These are phyloP conservation scores for Trichothecium sympodiale DNA, from an alignment of 2,329 filamentous ascomycete genomes.

Conservation along the genomic window DNA sequence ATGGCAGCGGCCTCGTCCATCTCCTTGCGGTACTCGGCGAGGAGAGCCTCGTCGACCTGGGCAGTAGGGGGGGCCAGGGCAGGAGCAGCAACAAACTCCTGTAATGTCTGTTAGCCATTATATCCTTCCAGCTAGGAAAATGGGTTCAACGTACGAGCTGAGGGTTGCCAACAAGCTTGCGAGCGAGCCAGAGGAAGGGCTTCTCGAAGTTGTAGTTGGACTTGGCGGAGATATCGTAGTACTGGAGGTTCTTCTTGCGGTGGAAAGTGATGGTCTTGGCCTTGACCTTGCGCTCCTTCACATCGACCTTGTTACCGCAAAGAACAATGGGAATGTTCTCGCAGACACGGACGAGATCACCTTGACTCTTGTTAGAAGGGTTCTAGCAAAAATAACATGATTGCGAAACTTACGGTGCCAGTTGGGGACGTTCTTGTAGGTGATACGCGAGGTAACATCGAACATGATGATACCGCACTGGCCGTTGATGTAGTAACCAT, in stretches of 20 bases:
- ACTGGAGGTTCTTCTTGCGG: slow-evolving; percentile 99
- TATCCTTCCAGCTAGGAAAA: background rate
- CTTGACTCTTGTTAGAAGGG: slow-evolving; percentile 31
- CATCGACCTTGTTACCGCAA: slow-evolving; percentile 98
- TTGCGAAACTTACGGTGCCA: slow-evolving; percentile 78
- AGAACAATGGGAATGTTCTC: slow-evolving; percentile 99
- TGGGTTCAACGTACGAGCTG: slow-evolving; percentile 11
- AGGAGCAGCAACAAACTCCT: slow-evolving; percentile 95
- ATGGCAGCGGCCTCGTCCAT: slow-evolving; percentile 69
- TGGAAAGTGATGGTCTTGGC: slow-evolving; percentile 99
- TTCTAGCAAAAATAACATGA: background rate
- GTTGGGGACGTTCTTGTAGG: slow-evolving; percentile 99
- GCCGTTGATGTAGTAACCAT: slow-evolving; percentile 99
- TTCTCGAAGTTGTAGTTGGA: slow-evolving; percentile 99
- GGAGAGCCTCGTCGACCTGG: slow-evolving; percentile 71
- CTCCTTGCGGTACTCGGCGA: slow-evolving; percentile 77
- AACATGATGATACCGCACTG: slow-evolving; percentile 99
- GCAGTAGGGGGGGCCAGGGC: slow-evolving; percentile 92
- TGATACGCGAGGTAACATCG: slow-evolving; percentile 97
- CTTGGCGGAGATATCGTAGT: slow-evolving; percentile 99
- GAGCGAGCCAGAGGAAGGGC: slow-evolving; percentile 97
- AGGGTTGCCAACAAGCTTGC: slow-evolving; percentile 95
- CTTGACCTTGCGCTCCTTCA: slow-evolving; percentile 99
- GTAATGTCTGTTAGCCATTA: slow-evolving; percentile 15
- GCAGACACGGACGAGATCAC: slow-evolving; percentile 96